A percentile compares a stretch with the other conserved stretches of the same genome.
Conservation (phyloP, 164 flowering plant species). For the Vitis labrusca region DNA sequence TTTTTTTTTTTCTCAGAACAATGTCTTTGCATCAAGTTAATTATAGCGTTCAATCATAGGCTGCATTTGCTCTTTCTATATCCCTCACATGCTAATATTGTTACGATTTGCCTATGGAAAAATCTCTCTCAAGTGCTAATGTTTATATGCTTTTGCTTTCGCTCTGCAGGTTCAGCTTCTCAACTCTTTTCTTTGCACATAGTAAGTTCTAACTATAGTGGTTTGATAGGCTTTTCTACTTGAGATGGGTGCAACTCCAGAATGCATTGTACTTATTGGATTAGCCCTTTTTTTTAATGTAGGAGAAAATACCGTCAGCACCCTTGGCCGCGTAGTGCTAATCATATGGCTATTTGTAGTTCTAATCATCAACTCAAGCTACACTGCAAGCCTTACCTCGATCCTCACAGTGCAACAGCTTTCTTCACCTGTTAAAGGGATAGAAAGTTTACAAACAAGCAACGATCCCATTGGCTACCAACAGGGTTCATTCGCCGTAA, state of each 20-base stretch:
- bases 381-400: constrained; percentile 72
- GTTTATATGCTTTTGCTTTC: constrained; percentile 8
- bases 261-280: neutral
- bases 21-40: too few species aligned
- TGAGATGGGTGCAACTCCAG: neutral
- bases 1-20: too few species aligned
- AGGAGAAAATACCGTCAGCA: constrained; percentile 57
- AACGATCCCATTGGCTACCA: constrained; percentile 64
- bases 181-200: constrained; percentile 71
- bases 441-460: constrained; percentile 39
- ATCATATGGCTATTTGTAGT: constrained; percentile 69
- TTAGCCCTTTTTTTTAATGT: constrained; percentile 12
- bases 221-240: neutral
- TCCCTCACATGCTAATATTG: too few species aligned
- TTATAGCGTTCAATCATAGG: too few species aligned
- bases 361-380: constrained; percentile 57
- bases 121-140: neutral
- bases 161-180: constrained; percentile 79
- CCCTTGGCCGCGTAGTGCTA: constrained; percentile 51
- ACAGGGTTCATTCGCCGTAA: constrained; percentile 50
- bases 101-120: too few species aligned
- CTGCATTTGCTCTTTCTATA: too few species aligned
- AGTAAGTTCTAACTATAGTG: constrained; percentile 48
- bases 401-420: constrained; percentile 68
- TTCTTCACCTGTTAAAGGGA: constrained; percentile 60